Conservation (phyloP, 257 asterid species). For the Primulina tabacum region DNA sequence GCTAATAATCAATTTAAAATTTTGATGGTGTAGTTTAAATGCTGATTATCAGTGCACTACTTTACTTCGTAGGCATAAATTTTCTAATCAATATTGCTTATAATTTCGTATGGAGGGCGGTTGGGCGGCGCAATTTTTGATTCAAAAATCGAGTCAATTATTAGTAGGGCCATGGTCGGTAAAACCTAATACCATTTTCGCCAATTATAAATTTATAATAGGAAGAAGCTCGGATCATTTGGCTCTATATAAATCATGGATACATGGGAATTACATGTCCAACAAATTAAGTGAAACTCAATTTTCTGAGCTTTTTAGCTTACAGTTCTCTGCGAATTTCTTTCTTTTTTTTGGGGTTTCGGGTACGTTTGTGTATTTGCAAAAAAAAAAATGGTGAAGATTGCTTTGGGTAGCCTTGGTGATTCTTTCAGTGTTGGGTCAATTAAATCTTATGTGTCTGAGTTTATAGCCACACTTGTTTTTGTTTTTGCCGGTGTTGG, state of each 20-base stretch:
- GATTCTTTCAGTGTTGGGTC: conserved; percentile 54
- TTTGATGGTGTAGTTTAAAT: background rate
- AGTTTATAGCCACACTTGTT: conserved; percentile 68
- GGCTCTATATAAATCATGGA: conserved; percentile 38
- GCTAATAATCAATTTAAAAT: background rate
- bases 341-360: background rate
- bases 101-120: conserved; percentile 41
- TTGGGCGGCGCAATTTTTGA: conserved; percentile 54
- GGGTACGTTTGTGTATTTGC: background rate
- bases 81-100: background rate
- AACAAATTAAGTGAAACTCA: background rate
- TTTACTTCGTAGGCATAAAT: conserved; percentile 14
- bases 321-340: too few relatives aligned
- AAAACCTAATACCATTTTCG: conserved; percentile 21
- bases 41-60: background rate
- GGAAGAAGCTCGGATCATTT: background rate
- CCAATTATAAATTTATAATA: background rate
- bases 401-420: conserved; percentile 59
- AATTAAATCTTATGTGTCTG: conserved; percentile 53
- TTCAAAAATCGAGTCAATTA: conserved; percentile 13
- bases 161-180: conserved; percentile 52
- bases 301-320: background rate
- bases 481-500: conserved; percentile 90
- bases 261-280: conserved; percentile 10
- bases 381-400: conserved; percentile 61